Evolutionary conservation across 1,139 yeast genomes (phyloP), one percentile per base, ranked within the genome.

Genomic region (Saccharomyces hybrid): DNA sequence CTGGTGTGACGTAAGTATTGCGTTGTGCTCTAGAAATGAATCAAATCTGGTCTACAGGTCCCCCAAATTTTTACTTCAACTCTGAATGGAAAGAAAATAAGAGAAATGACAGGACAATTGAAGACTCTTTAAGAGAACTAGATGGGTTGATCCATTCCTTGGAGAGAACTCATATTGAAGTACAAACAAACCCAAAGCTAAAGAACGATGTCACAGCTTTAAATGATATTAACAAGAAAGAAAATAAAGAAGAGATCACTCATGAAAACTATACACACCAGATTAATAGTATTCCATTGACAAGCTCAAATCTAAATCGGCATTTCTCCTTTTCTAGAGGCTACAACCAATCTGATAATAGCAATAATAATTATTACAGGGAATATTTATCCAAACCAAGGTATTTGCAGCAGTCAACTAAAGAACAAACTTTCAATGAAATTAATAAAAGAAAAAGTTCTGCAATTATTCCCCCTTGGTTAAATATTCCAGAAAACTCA

Each of bases 401-500:
- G 16, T 11, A n/a, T 49, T 16, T 20, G 3, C 20, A 38, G 5
- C 14, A 48, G n/a, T 46, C 30, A 30, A 41, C 28, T 7, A 32
- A 16, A n/a, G 25, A 14, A 13, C 30, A 25, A 34, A n/a, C 47
- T 14, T 31, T 11, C 7, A 26, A 30, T 13, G 50, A 50, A 20
- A 5, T 27, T 5, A 48, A 51, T 14, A 51, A 47, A 27, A 52
- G 42, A 20, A 56, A 58, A 34, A 59, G 57, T 26, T 49, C 54
- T 5, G 62, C 62, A 6, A 61, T 61, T 16, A 57, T 62, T 2
- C 64, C 67, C 4, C 59, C 61, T 13, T 63, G 63, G 62, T 56
- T 64, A 6, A 58, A 59, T 16, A 62, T 71, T 1, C 73, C 74
- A 2, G 61, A 59, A 1, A 60, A 61, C 6, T 70, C 83, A 0